phyloP scores from a whole-genome alignment of 768 basidiomycete genomes.

The Boletus speciosus region DNA sequence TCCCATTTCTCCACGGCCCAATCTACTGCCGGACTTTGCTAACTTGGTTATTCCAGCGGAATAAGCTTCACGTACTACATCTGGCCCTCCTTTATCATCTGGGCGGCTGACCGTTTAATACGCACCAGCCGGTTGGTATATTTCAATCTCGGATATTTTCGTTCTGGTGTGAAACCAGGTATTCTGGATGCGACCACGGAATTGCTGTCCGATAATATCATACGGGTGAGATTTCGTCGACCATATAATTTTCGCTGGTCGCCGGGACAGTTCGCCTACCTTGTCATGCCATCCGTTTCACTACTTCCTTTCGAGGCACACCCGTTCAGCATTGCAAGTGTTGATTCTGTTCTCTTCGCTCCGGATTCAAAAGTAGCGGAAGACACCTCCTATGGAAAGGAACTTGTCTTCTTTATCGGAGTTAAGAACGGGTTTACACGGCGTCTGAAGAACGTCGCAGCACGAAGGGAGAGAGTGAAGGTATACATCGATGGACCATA shows the following conservation, averaged over 20 bases:
- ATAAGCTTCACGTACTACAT: slow-evolving; percentile 29
- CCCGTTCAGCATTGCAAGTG: slow-evolving; percentile 55
- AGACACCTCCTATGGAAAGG: slow-evolving; percentile 22
- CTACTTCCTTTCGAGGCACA: slow-evolving; percentile 46
- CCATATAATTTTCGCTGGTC: slow-evolving; percentile 46
- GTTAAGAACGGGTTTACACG: slow-evolving; percentile 56
- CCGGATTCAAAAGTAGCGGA: not conserved
- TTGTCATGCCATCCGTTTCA: slow-evolving; percentile 45
- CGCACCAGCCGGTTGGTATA: slow-evolving; percentile 40
- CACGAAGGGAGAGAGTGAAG: slow-evolving; percentile 31
- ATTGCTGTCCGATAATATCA: slow-evolving; percentile 38
- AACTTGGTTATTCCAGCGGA: slow-evolving; percentile 15
- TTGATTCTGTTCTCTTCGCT: slow-evolving; percentile 22
- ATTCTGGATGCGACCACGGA: slow-evolving; percentile 37
- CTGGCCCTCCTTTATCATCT: slow-evolving; percentile 51
- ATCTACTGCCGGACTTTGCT: not conserved
- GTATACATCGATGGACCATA: slow-evolving; percentile 60
- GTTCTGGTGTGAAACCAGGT: slow-evolving; percentile 15
- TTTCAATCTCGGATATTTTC: slow-evolving; percentile 40
- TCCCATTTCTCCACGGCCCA: slow-evolving; percentile 22
- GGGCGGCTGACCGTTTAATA: slow-evolving; percentile 50
- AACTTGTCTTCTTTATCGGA: slow-evolving; percentile 53
- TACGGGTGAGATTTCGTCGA: slow-evolving; percentile 43
- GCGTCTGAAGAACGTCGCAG: slow-evolving; percentile 36
- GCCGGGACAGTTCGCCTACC: slow-evolving; percentile 51